A percentile compares a stretch with the other conserved stretches of the same genome.
phyloP scores from a whole-genome alignment of 202 grass and related monocot genomes.

The Schoenoplectus triqueter region DNA sequence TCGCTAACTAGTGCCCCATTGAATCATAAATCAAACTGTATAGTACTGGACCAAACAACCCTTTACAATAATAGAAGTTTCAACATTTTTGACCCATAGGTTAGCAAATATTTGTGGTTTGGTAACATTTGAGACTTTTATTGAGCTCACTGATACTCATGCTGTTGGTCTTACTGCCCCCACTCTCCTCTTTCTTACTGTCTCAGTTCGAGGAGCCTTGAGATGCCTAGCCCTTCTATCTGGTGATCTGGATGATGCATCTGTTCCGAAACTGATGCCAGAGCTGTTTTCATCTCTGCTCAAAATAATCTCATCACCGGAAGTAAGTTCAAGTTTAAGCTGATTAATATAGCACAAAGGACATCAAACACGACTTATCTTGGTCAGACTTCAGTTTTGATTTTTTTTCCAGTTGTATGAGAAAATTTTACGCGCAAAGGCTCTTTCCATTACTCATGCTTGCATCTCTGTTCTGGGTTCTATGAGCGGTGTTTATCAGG shows the following conservation, averaged over 20 bases:
- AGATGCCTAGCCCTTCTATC: constrained; percentile 93
- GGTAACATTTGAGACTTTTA: constrained; percentile 5
- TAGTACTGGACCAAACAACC: background rate
- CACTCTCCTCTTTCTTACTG: background rate
- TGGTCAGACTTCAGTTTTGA: constrained; percentile 43
- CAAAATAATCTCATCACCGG: constrained; percentile 81
- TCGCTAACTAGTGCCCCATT: background rate
- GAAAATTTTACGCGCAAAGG: constrained; percentile 84
- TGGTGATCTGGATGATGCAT: constrained; percentile 91
- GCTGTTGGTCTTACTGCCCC: background rate
- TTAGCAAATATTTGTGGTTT: background rate
- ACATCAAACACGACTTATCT: background rate
- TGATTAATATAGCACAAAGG: background rate
- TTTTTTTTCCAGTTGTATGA: constrained; percentile 72
- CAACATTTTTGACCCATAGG: background rate
- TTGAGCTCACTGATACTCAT: background rate
- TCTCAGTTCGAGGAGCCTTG: constrained; percentile 81
- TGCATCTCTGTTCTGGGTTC: constrained; percentile 95
- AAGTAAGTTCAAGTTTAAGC: constrained; percentile 54
- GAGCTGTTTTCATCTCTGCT: constrained; percentile 79
- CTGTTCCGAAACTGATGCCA: constrained; percentile 84
- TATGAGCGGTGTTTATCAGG: constrained; percentile 96
- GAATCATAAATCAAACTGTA: background rate
- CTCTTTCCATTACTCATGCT: constrained; percentile 83
- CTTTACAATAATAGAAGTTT: background rate